phyloP scores from a whole-genome alignment of 2,329 filamentous ascomycete species.

The Aureobasidium sp. region DNA sequence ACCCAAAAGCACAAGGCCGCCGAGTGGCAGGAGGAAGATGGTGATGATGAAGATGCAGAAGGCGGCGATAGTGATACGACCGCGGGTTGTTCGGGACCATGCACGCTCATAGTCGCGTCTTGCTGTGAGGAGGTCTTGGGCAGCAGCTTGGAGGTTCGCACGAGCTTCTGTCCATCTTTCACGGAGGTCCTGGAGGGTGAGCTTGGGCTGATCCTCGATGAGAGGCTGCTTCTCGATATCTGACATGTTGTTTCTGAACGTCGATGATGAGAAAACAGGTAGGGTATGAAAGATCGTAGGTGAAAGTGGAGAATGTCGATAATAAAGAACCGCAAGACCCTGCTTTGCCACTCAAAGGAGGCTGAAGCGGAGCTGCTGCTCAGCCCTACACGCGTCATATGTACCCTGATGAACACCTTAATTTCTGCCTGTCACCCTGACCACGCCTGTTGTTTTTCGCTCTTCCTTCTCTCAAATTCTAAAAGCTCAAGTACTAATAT shows the following conservation, averaged over 20 bases:
- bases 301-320: background rate
- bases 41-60: constrained; percentile 25
- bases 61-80: constrained; percentile 21
- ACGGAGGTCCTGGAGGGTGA: constrained; percentile 13
- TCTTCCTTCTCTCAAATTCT: background rate
- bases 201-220: constrained; percentile 6
- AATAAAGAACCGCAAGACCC: background rate
- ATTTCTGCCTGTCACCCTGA: background rate
- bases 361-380: background rate
- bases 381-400: background rate
- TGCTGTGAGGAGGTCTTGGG: constrained; percentile 21
- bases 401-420: background rate
- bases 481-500: background rate
- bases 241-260: background rate
- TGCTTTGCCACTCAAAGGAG: constrained; percentile 3
- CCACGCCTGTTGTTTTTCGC: background rate
- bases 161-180: constrained; percentile 12
- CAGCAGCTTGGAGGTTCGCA: constrained; percentile 7
- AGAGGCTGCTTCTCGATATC: constrained; percentile 14
- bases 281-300: background rate
- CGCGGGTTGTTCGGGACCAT: constrained; percentile 25
- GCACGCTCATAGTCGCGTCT: constrained; percentile 27
- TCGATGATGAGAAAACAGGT: background rate
- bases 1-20: constrained; percentile 20
- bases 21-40: constrained; percentile 22